Percentiles rank a stretch among this genome's conserved stretches.
phyloP scores from a whole-genome alignment of 2,329 filamentous ascomycete species.

The Colletotrichum phormii region DNA sequence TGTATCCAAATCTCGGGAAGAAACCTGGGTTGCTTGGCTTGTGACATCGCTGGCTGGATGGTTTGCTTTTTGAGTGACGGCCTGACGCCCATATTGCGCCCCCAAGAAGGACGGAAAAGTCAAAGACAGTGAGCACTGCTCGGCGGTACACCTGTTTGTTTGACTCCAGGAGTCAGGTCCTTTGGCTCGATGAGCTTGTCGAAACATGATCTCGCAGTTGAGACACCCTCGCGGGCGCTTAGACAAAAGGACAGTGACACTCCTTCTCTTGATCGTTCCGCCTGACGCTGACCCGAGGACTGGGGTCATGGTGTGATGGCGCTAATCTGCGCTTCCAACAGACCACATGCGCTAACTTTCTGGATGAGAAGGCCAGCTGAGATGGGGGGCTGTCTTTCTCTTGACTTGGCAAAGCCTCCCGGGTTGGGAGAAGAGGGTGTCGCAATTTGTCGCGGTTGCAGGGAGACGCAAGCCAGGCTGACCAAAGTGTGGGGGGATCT shows the following conservation, averaged over 20 bases:
- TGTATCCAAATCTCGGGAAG: slow-evolving; percentile 15
- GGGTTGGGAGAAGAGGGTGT: background rate
- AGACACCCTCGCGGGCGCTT: slow-evolving; percentile 28
- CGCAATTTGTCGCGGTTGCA: background rate
- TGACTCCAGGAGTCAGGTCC: background rate
- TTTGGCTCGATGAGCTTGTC: slow-evolving; percentile 16
- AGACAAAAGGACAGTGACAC: slow-evolving; percentile 10
- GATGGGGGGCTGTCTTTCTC: background rate
- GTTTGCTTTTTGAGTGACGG: background rate
- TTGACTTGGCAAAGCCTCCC: background rate
- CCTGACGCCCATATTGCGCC: background rate
- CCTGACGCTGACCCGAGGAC: slow-evolving; percentile 28
- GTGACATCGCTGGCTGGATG: slow-evolving; percentile 3
- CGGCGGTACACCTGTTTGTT: background rate
- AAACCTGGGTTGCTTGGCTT: background rate
- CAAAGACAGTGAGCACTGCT: background rate
- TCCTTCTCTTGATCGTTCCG: slow-evolving; percentile 26
- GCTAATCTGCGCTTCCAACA: slow-evolving; percentile 16
- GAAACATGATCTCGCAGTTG: slow-evolving; percentile 28
- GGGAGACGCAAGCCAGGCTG: slow-evolving; percentile 5
- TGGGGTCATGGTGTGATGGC: slow-evolving; percentile 24
- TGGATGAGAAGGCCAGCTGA: slow-evolving; percentile 4
- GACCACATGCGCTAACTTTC: slow-evolving; percentile 17
- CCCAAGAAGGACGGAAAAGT: background rate
- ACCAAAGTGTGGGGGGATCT: slow-evolving; percentile 5